Conservation (phyloP, 768 basidiomycete genomes). For the Tricholoma flavovirens region DNA sequence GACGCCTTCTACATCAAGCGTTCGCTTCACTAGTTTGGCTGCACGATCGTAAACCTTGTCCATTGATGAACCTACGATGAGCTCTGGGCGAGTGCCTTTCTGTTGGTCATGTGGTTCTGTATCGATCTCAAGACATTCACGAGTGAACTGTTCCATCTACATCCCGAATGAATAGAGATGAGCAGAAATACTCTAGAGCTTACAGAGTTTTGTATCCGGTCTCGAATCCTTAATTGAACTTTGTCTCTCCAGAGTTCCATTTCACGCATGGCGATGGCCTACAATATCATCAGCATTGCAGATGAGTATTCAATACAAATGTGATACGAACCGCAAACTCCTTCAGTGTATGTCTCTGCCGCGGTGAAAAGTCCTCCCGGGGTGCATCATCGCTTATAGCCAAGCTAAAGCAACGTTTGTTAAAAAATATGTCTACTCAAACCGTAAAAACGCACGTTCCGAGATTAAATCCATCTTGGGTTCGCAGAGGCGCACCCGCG, state of each 20-base stretch:
- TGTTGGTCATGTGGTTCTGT: constrained; percentile 38
- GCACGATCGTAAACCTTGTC: constrained; percentile 89
- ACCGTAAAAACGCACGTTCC: constrained; percentile 51
- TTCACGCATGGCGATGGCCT: constrained; percentile 88
- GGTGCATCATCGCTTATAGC: constrained; percentile 83
- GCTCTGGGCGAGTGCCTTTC: constrained; percentile 31
- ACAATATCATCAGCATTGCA: constrained; percentile 9
- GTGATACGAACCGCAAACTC: constrained; percentile 70
- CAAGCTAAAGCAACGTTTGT: constrained; percentile 38
- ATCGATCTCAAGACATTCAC: constrained; percentile 92
- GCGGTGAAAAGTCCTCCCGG: constrained; percentile 77
- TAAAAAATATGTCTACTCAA: neutral
- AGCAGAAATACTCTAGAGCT: constrained; percentile 17
- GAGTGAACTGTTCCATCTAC: constrained; percentile 92
- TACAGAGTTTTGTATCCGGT: constrained; percentile 86
- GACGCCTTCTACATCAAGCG: constrained; percentile 89
- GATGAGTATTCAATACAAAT: neutral
- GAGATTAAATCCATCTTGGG: constrained; percentile 86
- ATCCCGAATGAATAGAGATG: neutral
- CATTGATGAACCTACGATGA: constrained; percentile 51
- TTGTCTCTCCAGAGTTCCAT: constrained; percentile 96
- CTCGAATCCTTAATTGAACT: constrained; percentile 85
- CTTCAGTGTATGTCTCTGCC: constrained; percentile 87
- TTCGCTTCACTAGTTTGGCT: constrained; percentile 81
- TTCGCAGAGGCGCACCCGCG: constrained; percentile 85